Conservation (phyloP, 2,329 filamentous ascomycete species). For the Trichophaea hybrida region DNA sequence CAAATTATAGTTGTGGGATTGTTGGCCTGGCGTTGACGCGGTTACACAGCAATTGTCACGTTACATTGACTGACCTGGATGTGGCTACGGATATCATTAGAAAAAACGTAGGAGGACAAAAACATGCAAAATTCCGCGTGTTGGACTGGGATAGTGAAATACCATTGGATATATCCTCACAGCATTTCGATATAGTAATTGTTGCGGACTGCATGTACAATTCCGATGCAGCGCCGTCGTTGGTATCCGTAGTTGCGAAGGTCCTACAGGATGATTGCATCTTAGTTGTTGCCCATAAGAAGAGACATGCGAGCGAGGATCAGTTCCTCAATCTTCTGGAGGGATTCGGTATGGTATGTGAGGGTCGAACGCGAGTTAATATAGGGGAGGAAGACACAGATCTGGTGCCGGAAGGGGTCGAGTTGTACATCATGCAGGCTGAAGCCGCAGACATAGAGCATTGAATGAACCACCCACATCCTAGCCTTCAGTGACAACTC, state of each 20-base stretch:
- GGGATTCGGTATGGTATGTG: constrained; percentile 19
- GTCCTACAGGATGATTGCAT: constrained; percentile 38
- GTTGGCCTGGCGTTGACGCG: constrained; percentile 50
- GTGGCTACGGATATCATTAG: constrained; percentile 44
- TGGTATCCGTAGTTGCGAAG: constrained; percentile 43
- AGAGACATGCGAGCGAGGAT: constrained; percentile 50
- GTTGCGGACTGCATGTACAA: constrained; percentile 65
- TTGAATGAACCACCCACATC: too few relatives aligned
- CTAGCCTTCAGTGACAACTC: too few relatives aligned
- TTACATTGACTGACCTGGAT: constrained; percentile 50
- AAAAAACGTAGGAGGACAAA: background rate
- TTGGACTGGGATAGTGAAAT: constrained; percentile 51
- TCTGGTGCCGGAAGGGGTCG: constrained; percentile 14
- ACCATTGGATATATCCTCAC: constrained; percentile 28
- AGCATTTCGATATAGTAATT: constrained; percentile 43
- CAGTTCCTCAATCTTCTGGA: constrained; percentile 51
- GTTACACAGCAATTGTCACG: constrained; percentile 37
- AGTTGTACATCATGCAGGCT: constrained; percentile 20
- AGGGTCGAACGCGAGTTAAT: background rate
- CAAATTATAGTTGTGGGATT: constrained; percentile 40
- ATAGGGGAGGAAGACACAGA: constrained; percentile 2
- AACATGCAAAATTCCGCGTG: constrained; percentile 34
- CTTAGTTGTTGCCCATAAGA: constrained; percentile 50
- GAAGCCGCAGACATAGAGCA: too few relatives aligned
- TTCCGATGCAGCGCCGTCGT: constrained; percentile 47